These are phyloP conservation scores for Entomortierella beljakovae DNA, from an alignment of 192 early-diverging fungal genomes.

Conservation along the genomic window DNA sequence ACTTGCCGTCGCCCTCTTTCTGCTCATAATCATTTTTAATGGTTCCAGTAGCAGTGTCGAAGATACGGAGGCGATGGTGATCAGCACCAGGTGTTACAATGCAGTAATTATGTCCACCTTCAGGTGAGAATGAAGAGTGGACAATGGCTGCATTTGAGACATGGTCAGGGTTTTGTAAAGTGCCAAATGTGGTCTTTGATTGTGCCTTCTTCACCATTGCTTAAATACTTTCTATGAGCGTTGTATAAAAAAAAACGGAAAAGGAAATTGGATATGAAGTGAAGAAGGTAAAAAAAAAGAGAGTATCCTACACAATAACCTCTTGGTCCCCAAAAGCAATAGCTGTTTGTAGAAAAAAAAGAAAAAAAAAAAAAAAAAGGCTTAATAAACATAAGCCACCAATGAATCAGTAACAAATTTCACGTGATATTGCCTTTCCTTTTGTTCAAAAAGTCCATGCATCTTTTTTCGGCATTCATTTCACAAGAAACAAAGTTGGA, in stretches of 20 bases:
- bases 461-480: too few species aligned
- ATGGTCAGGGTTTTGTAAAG: slow-evolving; percentile 53
- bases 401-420: too few species aligned
- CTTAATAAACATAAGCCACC: slow-evolving; percentile 30
- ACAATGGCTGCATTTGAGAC: slow-evolving; percentile 47
- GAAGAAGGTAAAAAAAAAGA: background rate
- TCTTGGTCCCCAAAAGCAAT: background rate
- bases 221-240: background rate
- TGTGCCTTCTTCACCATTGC: slow-evolving; percentile 44
- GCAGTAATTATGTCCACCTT: slow-evolving; percentile 58
- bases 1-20: slow-evolving; percentile 62
- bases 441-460: too few species aligned
- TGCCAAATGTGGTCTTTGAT: slow-evolving; percentile 52
- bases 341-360: background rate
- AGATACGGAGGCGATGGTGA: slow-evolving; percentile 65
- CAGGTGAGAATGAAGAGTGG: slow-evolving; percentile 55
- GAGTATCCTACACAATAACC: background rate
- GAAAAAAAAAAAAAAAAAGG: slow-evolving; percentile 20
- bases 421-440: background rate
- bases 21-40: slow-evolving; percentile 64
- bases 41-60: slow-evolving; percentile 61
- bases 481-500: too few species aligned
- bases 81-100: slow-evolving; percentile 67
- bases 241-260: background rate
- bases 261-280: background rate